Base-by-base conservation (phyloP, 1,139 yeast species). In the Saccharomyces hybrid region DNA sequence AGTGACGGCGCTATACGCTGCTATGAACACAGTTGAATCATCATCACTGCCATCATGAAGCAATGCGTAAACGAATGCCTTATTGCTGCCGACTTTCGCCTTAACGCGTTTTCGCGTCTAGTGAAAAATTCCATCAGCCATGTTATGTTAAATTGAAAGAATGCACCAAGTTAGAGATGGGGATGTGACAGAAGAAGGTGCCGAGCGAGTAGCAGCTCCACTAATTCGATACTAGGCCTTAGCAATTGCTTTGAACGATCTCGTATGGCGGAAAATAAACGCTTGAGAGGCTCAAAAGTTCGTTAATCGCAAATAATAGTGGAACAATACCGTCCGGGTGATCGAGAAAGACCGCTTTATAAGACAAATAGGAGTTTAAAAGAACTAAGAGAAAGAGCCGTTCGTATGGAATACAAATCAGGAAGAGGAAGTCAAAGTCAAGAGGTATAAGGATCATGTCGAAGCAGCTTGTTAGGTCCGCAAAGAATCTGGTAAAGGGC, bases 401-500 rank as follows among this genome's bases (percentile, higher is more conserved):
- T 38, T 38, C 44, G 11, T 16, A 16, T 20, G 44, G 11, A 7
- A 5, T n/a, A 5, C 9, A 23, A 9, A 7, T 16, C 3, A 38
- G 44, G n/a, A 38, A 16, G 44, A 38, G 3, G 11, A 13, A 6
- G 44, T 20, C 23, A 31, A 31, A 13, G 23, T 20, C 4, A 31
- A 31, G 34, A 31, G 34, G 14, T 3, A 31, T 1, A 31, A 31
- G 14, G 34, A 31, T 31, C n/a, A 31, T 85, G 91, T 84, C 95
- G 23, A 87, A 88, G 69, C 78, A 85, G 25, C 75, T 89, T 61
- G 84, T 88, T 52, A 88, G 97, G 66, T 83, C 91, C 47, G 84
- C 93, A 65, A 93, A 90, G 72, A 93, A 93, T 72, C 95, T 90
- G 50, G 88, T 96, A 66, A 88, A 84, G 67, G 98, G 98, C 47